Evolutionary conservation across 805 yeast species (phyloP).

Genomic region (Lachancea nothofagi): DNA sequence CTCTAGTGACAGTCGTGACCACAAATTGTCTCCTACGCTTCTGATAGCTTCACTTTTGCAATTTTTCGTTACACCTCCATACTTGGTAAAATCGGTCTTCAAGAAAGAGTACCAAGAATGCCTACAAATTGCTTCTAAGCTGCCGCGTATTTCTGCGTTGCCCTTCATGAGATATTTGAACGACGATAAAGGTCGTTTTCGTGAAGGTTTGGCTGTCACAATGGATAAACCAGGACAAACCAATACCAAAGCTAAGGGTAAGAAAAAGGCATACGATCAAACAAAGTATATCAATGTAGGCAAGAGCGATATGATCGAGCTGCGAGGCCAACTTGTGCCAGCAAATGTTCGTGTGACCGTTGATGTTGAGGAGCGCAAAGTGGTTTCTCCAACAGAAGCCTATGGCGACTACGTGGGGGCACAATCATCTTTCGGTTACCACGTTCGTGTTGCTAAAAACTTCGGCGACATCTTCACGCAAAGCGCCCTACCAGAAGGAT

Average conservation of each 20-base stretch:
- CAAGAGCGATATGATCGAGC: conserved; percentile 48
- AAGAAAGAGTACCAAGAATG: conserved; percentile 40
- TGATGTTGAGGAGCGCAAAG: conserved; percentile 51
- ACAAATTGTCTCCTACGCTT: conserved; percentile 36
- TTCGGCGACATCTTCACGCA: conserved; percentile 69
- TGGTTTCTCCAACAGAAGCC: conserved; percentile 68
- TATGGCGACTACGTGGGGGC: conserved; percentile 57
- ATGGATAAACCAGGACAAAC: conserved; percentile 35
- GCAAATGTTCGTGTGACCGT: conserved; percentile 77
- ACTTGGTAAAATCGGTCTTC: conserved; percentile 62
- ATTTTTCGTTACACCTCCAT: conserved; percentile 80
- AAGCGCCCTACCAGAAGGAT: conserved; percentile 59
- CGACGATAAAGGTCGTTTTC: conserved; percentile 39
- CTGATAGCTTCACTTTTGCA: conserved; percentile 67
- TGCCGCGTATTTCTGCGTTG: conserved; percentile 66
- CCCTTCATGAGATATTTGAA: conserved; percentile 57
- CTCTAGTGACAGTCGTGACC: conserved; percentile 7
- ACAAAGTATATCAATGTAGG: conserved; percentile 82
- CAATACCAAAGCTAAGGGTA: conserved; percentile 25
- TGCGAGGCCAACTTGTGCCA: conserved; percentile 59
- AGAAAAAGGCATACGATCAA: conserved; percentile 45
- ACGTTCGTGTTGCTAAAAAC: conserved; percentile 58
- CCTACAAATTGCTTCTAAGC: conserved; percentile 57
- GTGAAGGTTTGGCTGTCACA: conserved; percentile 55
- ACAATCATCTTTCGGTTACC: conserved; percentile 62